A percentile compares a stretch with the other conserved stretches of the same genome.
These are phyloP conservation scores for Mycena belliarum DNA, from an alignment of 768 basidiomycete genomes.

Conservation along the genomic window DNA sequence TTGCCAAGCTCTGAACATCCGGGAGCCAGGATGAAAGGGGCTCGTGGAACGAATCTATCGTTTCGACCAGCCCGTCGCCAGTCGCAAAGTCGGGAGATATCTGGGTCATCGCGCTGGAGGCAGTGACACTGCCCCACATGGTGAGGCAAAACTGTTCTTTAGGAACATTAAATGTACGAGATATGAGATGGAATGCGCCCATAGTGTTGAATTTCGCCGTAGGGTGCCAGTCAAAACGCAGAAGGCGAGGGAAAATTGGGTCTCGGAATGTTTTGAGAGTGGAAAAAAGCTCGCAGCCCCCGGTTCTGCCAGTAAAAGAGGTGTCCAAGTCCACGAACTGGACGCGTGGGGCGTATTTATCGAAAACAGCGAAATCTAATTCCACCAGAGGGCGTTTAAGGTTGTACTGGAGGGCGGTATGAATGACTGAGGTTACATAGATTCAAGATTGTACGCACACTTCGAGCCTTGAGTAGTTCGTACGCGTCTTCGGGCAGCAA, in stretches of 20 bases:
- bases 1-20: background rate
- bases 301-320: background rate
- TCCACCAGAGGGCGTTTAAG: background rate
- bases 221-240: background rate
- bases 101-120: background rate
- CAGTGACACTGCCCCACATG: background rate
- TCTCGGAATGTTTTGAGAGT: background rate
- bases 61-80: slow-evolving; percentile 1
- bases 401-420: background rate
- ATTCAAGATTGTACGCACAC: background rate
- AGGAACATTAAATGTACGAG: background rate
- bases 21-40: slow-evolving; percentile 2
- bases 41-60: background rate
- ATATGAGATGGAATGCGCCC: slow-evolving; percentile 11
- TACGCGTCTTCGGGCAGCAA: background rate
- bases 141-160: background rate
- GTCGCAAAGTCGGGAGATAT: background rate
- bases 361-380: background rate
- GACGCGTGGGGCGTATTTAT: slow-evolving; percentile 2
- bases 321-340: background rate
- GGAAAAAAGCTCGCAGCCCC: slow-evolving; percentile 5
- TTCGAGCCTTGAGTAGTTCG: background rate
- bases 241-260: background rate
- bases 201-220: background rate
- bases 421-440: background rate